Evolutionary conservation across 75 land plant genomes (phyloP).

Genomic region (Cryptomeria japonica): DNA sequence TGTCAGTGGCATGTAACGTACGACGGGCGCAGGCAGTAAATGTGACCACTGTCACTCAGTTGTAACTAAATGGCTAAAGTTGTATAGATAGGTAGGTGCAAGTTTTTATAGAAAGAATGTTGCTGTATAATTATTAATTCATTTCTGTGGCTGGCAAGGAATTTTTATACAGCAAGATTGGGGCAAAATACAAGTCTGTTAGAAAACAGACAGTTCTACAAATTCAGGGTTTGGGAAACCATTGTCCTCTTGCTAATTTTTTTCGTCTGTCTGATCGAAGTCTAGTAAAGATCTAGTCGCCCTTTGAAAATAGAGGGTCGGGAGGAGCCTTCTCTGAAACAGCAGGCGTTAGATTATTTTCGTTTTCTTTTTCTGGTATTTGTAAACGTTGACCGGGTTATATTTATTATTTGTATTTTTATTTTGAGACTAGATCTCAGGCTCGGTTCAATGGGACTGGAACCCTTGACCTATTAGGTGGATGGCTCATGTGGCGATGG

Average conservation of each 20-base stretch:
- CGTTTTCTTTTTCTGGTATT: not conserved
- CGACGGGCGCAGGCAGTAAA: not conserved
- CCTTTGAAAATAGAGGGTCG: not conserved
- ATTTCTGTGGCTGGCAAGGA: not conserved
- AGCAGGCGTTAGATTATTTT: not conserved
- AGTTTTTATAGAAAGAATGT: not conserved
- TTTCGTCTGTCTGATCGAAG: not conserved
- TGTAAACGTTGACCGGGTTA: not conserved
- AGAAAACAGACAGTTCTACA: not conserved
- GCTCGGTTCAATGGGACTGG: not conserved
- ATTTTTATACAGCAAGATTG: not conserved
- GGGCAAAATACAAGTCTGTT: not conserved
- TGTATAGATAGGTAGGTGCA: not conserved
- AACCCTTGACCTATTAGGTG: not conserved
- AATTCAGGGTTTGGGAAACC: not conserved
- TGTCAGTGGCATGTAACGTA: not conserved
- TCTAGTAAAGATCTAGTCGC: not conserved
- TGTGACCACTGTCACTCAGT: not conserved
- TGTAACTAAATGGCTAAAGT: not conserved
- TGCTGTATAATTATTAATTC: not conserved
- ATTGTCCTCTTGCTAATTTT: not conserved
- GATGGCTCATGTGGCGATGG: slow-evolving; percentile 9
- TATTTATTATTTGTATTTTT: not conserved
- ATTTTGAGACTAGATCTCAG: not conserved
- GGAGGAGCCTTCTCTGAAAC: not conserved